Conservation (phyloP, 371 early-diverging fungal genomes). For the Mortierella sp. region DNA sequence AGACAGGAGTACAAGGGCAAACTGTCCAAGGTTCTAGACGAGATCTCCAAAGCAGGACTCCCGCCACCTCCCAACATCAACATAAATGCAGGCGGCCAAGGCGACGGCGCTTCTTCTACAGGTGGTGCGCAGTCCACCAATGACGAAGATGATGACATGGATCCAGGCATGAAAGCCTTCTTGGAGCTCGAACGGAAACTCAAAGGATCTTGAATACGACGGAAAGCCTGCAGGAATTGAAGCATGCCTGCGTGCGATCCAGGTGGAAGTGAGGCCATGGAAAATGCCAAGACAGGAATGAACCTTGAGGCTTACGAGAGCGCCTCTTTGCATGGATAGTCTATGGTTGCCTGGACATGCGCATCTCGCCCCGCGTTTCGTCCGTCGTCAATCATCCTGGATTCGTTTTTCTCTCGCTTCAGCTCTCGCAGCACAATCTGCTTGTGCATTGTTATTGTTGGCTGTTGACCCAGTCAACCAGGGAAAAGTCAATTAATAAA, state of each 20-base stretch:
- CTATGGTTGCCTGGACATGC: neutral
- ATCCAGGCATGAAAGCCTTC: constrained; percentile 56
- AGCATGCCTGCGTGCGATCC: neutral
- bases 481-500: neutral
- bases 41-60: constrained; percentile 42
- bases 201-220: constrained; percentile 35
- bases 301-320: neutral
- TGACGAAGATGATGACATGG: constrained; percentile 46
- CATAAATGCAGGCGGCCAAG: neutral
- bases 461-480: neutral
- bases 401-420: neutral
- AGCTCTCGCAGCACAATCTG: neutral
- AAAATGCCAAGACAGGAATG: neutral
- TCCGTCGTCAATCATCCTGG: neutral
- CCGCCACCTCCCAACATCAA: constrained; percentile 35
- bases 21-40: constrained; percentile 28
- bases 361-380: neutral
- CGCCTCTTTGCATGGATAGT: neutral
- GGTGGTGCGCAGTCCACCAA: neutral
- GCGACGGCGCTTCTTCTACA: neutral
- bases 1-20: constrained; percentile 42
- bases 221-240: neutral
- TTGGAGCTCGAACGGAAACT: constrained; percentile 47
- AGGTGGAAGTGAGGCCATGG: neutral
- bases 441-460: neutral